Conservation (phyloP, 2,329 filamentous ascomycete species). For the Colletotrichum musae region DNA sequence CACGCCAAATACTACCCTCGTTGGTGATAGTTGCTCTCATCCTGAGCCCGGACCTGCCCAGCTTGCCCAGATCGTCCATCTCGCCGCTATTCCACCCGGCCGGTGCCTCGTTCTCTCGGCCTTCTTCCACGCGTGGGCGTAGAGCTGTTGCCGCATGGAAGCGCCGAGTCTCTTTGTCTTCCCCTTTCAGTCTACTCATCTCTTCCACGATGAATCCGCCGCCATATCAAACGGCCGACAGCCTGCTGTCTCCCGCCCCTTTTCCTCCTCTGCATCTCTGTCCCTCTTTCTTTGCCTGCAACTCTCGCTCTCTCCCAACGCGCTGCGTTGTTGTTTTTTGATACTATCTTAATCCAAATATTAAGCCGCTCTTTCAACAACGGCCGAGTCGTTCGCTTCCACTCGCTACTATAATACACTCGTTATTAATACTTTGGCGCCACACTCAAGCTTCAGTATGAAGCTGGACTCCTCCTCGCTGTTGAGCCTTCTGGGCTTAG, state of each 20-base stretch:
- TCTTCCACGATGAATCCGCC: constrained; percentile 7
- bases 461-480: constrained; percentile 46
- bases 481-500: constrained; percentile 55
- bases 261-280: not conserved
- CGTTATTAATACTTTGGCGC: not conserved
- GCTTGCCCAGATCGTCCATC: constrained; percentile 32
- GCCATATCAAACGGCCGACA: constrained; percentile 24
- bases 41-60: constrained; percentile 23
- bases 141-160: constrained; percentile 13
- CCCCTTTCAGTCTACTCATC: not conserved
- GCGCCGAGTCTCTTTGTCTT: constrained; percentile 9
- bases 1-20: not conserved
- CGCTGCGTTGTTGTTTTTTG: not conserved
- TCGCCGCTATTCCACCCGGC: constrained; percentile 21
- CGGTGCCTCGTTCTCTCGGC: constrained; percentile 25
- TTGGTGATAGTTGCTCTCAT: not conserved
- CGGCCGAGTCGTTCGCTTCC: constrained; percentile 20
- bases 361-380: not conserved
- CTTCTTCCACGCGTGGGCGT: constrained; percentile 10
- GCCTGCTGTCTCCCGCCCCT: constrained; percentile 9
- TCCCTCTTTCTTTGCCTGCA: not conserved
- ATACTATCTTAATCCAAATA: not conserved
- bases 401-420: not conserved
- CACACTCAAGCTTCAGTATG: constrained; percentile 46
- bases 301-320: constrained; percentile 10